Base-by-base conservation (phyloP, 108 stramenopile species). In the Stephanodiscus triporus region DNA sequence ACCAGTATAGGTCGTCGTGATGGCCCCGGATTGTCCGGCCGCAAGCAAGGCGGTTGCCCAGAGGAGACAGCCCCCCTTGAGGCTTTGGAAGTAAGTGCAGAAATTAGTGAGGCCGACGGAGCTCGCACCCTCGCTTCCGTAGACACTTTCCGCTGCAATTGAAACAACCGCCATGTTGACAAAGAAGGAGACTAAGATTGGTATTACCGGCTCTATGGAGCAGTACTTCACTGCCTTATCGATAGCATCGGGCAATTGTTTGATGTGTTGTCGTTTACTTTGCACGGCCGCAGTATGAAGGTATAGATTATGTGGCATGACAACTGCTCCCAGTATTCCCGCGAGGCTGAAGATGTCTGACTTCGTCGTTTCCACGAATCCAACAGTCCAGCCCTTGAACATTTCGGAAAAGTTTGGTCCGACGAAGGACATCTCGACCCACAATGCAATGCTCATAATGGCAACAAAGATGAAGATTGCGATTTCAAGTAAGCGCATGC, bases 281-380 rank as follows among this genome's bases (percentile, higher is more conserved):
- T 91, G 90, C 3, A 91, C 82, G 0, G 91, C 87, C 23, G 89
- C 95, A 9, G 89, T 89, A 75, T 95, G 94, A 4, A 95, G 80
- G 61, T 91, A 95, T 4, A 95, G 66, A 66, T 93, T 95, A 76
- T 95, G 94, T 0, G 94, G 94, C 94, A 95, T 95, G 67, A 92
- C 89, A 8, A 95, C 91, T 0, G 88, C 84, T 49, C 90, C 90
- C 23, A 93, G 42, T 42, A 94, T 89, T 11, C 92, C 91, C 1
- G 93, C 80, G 7, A 88, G 84, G 14, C 76, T 57, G 40, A 88
- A 86, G 30, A 88, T 49, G 69, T 88, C 88, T 66, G 84, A 65
- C 32, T 50, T 22, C 63, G 70, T 77, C 32, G 85, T 60, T 63
- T 89, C 77, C 43, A 86, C 70, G 61, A 86, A 85, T 5, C 90